Evolutionary conservation across 306 rosid genomes (phyloP).

Genomic region (Prunus dulcis): DNA sequence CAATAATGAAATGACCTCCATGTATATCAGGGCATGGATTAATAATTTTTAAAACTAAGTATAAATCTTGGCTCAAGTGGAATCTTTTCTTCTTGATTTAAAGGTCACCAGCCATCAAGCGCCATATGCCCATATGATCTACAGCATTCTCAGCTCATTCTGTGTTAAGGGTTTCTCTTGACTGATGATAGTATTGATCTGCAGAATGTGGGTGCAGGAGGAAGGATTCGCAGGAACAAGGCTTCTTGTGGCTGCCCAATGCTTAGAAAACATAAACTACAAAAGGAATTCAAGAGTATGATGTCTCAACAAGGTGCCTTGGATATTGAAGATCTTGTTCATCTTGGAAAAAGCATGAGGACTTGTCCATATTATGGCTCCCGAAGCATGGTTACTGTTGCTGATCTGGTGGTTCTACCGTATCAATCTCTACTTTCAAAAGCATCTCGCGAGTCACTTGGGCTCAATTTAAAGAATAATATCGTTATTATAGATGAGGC

Average conservation of each 20-base stretch:
- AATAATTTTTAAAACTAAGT: background rate
- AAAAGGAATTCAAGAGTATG: constrained; percentile 62
- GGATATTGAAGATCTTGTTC: constrained; percentile 95
- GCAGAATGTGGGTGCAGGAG: constrained; percentile 62
- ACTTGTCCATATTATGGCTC: constrained; percentile 96
- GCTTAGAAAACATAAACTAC: constrained; percentile 71
- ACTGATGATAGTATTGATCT: constrained; percentile 31
- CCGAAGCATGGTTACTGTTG: constrained; percentile 67
- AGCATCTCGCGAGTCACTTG: constrained; percentile 95
- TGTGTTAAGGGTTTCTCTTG: constrained; percentile 9
- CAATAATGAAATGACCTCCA: background rate
- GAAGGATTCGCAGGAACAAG: constrained; percentile 57
- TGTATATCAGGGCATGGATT: background rate
- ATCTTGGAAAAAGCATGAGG: constrained; percentile 71
- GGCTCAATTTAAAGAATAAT: constrained; percentile 71
- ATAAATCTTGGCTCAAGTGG: constrained; percentile 4
- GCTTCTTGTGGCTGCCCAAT: constrained; percentile 85
- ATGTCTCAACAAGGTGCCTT: constrained; percentile 67
- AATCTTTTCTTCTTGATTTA: constrained; percentile 11
- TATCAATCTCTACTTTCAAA: constrained; percentile 93
- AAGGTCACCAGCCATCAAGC: background rate
- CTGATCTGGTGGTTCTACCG: constrained; percentile 93
- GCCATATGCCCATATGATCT: background rate
- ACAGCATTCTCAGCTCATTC: background rate
- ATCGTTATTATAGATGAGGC: constrained; percentile 89